phyloP scores from a whole-genome alignment of 352 stramenopile genomes.

The Globisporangium cylindrosporum region DNA sequence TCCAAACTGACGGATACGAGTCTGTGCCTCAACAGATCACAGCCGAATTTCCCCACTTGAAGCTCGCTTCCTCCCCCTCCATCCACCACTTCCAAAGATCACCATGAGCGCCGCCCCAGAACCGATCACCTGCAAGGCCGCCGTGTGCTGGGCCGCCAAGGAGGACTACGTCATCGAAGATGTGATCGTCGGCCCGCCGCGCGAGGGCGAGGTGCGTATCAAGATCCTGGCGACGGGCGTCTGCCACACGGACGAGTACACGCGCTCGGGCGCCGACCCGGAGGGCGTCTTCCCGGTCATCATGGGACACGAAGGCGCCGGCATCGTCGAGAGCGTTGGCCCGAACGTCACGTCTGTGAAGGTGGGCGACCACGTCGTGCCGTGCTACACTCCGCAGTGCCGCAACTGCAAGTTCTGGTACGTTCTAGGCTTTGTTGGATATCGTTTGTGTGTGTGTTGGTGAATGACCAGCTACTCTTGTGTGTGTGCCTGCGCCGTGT shows the following conservation, averaged over 20 bases:
- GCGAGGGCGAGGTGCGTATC: conserved; percentile 75
- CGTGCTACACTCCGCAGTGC: conserved; percentile 94
- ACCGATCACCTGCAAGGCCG: conserved; percentile 88
- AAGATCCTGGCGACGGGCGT: conserved; percentile 83
- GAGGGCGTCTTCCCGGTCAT: conserved; percentile 86
- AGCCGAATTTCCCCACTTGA: conserved; percentile 13
- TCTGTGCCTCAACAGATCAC: background rate
- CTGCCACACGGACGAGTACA: conserved; percentile 89
- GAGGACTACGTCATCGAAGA: conserved; percentile 81
- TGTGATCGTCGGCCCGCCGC: conserved; percentile 66
- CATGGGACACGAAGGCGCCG: conserved; percentile 84
- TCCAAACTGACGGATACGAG: background rate
- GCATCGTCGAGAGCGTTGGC: conserved; percentile 82
- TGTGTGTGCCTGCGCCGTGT: too few relatives aligned
- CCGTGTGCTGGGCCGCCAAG: conserved; percentile 86
- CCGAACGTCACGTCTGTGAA: conserved; percentile 75
- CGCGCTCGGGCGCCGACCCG: conserved; percentile 69
- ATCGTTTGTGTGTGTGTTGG: background rate
- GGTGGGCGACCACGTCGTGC: conserved; percentile 92
- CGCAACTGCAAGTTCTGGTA: conserved; percentile 88
- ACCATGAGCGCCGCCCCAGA: conserved; percentile 48
- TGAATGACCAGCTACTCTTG: too few relatives aligned
- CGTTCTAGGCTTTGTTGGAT: conserved; percentile 11
- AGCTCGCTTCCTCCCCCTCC: background rate
- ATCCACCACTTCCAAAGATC: background rate